phyloP scores from a whole-genome alignment of 495 filamentous ascomycete species.

The Xylaria sp. region DNA sequence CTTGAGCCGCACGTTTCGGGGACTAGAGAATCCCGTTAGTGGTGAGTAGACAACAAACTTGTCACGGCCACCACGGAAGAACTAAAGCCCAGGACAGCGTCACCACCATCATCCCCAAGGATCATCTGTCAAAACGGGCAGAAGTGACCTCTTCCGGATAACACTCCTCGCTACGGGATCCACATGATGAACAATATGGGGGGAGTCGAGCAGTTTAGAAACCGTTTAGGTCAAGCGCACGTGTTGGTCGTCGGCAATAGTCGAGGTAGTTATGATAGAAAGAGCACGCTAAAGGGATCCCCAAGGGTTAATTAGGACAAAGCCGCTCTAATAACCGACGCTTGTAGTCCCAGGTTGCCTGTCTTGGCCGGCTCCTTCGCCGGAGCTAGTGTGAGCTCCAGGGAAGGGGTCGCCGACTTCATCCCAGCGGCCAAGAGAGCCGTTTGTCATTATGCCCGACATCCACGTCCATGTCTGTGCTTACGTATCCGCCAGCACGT shows the following conservation, averaged over 20 bases:
- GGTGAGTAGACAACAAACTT: not conserved
- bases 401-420: conserved; percentile 24
- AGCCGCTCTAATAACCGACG: not conserved
- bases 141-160: not conserved
- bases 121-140: conserved; percentile 8
- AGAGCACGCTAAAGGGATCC: not conserved
- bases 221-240: conserved; percentile 8
- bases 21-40: conserved; percentile 20
- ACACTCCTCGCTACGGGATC: conserved; percentile 7
- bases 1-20: not conserved
- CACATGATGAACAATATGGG: conserved; percentile 8
- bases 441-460: not conserved
- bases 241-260: not conserved
- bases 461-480: not conserved
- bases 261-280: not conserved
- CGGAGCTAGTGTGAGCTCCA: conserved; percentile 13
- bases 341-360: conserved; percentile 4
- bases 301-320: not conserved
- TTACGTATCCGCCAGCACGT: not conserved
- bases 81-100: not conserved
- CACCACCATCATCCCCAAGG: conserved; percentile 5
- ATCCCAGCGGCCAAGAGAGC: conserved; percentile 11
- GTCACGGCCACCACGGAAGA: not conserved
- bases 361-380: conserved; percentile 15
- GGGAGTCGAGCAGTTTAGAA: not conserved